A percentile compares a stretch with the other conserved stretches of the same genome.
Evolutionary conservation across 768 basidiomycete species (phyloP).

Genomic region (Calocera viscosa): DNA sequence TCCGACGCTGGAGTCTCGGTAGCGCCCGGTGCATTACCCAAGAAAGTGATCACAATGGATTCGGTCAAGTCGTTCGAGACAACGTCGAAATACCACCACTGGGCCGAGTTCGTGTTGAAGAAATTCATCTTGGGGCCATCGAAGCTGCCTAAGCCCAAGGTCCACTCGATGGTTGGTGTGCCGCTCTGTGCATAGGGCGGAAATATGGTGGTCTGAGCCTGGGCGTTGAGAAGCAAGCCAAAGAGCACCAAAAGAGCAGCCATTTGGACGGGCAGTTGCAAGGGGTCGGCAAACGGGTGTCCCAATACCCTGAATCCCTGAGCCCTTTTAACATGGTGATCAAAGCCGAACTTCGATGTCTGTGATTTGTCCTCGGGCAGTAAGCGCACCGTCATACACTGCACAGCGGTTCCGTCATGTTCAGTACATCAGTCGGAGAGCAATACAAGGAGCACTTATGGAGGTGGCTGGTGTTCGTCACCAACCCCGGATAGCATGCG

Average conservation of each 20-base stretch:
- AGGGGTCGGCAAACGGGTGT: not conserved
- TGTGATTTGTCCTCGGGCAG: too few species aligned
- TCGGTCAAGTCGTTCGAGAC: not conserved
- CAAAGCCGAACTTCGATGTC: too few species aligned
- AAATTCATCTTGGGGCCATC: not conserved
- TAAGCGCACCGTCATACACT: not conserved
- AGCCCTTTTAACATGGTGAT: not conserved
- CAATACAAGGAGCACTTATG: too few species aligned
- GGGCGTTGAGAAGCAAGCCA: not conserved
- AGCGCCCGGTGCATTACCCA: not conserved
- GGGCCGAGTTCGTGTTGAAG: not conserved
- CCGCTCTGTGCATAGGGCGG: not conserved
- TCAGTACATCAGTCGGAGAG: too few species aligned
- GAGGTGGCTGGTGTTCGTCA: too few species aligned
- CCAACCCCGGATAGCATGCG: too few species aligned
- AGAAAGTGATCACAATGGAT: not conserved
- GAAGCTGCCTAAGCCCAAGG: not conserved
- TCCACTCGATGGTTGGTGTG: not conserved
- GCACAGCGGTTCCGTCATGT: not conserved
- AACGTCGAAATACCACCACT: not conserved
- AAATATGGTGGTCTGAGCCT: not conserved
- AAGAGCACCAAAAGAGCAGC: not conserved
- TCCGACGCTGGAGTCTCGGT: not conserved
- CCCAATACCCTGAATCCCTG: not conserved
- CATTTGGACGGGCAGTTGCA: not conserved